A percentile compares a stretch with the other conserved stretches of the same genome.
These are phyloP conservation scores for Xerocomus nothofagi DNA, from an alignment of 1,284 basidiomycete species.

Conservation along the genomic window DNA sequence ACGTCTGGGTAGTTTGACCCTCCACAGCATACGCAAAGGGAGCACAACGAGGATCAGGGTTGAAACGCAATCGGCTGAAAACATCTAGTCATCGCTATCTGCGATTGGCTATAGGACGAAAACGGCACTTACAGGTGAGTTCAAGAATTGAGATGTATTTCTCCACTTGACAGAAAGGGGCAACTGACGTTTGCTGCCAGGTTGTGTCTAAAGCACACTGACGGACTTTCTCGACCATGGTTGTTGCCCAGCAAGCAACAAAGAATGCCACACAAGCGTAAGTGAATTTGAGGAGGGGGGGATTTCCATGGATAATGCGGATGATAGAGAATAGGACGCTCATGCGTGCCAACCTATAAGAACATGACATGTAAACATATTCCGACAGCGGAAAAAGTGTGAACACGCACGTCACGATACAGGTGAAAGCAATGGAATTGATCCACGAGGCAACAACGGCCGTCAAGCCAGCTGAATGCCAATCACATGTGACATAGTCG, in stretches of 20 bases:
- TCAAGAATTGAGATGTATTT: neutral
- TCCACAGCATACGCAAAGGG: constrained; percentile 18
- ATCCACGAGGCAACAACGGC: neutral
- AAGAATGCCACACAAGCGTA: constrained; percentile 4
- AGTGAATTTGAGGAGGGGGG: constrained; percentile 3
- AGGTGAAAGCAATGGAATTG: neutral
- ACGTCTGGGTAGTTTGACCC: constrained; percentile 10
- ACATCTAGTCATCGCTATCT: neutral
- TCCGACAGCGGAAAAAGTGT: neutral
- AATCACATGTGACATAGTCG: neutral
- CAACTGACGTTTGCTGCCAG: neutral
- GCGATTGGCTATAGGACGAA: neutral
- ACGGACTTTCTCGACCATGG: constrained; percentile 1
- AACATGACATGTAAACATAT: neutral
- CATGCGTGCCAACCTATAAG: neutral
- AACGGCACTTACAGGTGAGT: neutral
- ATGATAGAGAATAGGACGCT: constrained; percentile 9
- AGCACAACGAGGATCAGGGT: constrained; percentile 11
- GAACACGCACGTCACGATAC: neutral
- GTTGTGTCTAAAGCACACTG: constrained; percentile 1
- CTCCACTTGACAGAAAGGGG: neutral
- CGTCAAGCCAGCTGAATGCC: neutral
- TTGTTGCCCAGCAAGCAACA: constrained; percentile 5
- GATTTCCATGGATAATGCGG: neutral
- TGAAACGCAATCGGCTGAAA: constrained; percentile 6